Evolutionary conservation across 2,329 filamentous ascomycete species (phyloP), one percentile per base, ranked within the genome.

Genomic region (Aspergillus novoparasiticus): DNA sequence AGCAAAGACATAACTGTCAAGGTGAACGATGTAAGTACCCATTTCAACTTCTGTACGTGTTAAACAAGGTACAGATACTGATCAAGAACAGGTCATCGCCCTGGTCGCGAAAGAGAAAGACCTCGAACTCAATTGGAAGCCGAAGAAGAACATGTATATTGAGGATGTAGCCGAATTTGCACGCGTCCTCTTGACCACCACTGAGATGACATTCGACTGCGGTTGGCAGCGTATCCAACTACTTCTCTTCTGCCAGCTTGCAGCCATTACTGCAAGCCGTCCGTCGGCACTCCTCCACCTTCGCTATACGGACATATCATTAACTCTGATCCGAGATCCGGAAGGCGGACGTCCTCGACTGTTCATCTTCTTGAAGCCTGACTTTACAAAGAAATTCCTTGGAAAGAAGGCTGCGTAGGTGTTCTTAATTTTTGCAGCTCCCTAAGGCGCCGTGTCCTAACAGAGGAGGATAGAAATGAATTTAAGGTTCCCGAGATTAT

Each of bases 401-500:
- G 51, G 66, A 5, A 51, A 66, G 21, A 73, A 48, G 12, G 21
- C 45, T 26, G 9, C 21, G 12, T 48, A 48, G 45, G 21, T 48
- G 10, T 26, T 26, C 2, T 48, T 48, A 3, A 26, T 14, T 48
- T 6, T 26, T 48, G 10, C 8, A 26, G 21, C 11, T 48, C 21
- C 21, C 12, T 26, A 26, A 21, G 8, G 21, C 9, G 9, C n/a
- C 9, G 4, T 46, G 19, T 21, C 9, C 43, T 48, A 26, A 48
- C 21, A 12, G n/a, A 48, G 11, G 12, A 26, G 8, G 21, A 28
- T 26, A 50, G 46, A 16, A 50, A 50, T 30, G 16, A 50, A 10
- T 79, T 79, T 54, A 64, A 64, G 2, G 64, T 80, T 36, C 74
- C 72, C 8, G 69, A 80, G 64, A 76, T 75, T 50, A 73, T 81